Percentiles rank a stretch among this genome's conserved stretches.
Conservation (phyloP, 352 stramenopile species). For the Pythium chondricola region DNA sequence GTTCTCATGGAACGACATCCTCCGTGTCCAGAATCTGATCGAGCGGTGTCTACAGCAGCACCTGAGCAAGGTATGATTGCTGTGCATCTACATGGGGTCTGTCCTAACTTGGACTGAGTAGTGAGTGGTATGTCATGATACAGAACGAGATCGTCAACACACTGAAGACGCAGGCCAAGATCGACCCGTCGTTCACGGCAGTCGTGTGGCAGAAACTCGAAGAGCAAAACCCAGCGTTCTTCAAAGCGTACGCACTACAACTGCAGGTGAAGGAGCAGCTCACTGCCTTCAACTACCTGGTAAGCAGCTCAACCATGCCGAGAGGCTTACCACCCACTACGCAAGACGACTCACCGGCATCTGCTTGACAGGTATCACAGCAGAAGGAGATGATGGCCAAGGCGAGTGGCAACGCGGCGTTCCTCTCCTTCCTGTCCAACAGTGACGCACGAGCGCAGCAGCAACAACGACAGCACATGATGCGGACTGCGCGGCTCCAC, state of each 20-base stretch:
- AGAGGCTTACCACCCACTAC: too few relatives aligned
- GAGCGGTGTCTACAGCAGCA: slow-evolving; percentile 88
- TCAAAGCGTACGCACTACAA: slow-evolving; percentile 78
- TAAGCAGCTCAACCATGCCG: too few relatives aligned
- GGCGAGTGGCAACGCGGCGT: slow-evolving; percentile 23
- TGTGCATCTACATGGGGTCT: background rate
- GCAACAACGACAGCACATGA: too few relatives aligned
- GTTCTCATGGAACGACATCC: slow-evolving; percentile 88
- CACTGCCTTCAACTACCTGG: slow-evolving; percentile 88
- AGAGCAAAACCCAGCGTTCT: slow-evolving; percentile 88
- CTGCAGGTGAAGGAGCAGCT: slow-evolving; percentile 89
- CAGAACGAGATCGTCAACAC: slow-evolving; percentile 60
- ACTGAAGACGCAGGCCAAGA: slow-evolving; percentile 63
- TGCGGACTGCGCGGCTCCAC: too few relatives aligned
- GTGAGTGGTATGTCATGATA: too few relatives aligned
- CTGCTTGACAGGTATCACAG: slow-evolving; percentile 38
- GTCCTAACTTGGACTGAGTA: too few relatives aligned
- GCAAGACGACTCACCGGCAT: background rate
- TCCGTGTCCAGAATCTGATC: slow-evolving; percentile 86
- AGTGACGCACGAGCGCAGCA: slow-evolving; percentile 6
- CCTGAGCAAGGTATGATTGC: slow-evolving; percentile 68
- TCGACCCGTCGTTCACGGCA: slow-evolving; percentile 79
- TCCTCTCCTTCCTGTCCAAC: slow-evolving; percentile 16
- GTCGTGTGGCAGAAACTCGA: slow-evolving; percentile 91
- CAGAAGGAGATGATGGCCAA: slow-evolving; percentile 68